Conservation (phyloP, 2,329 filamentous ascomycete genomes). For the Alternaria gansuensis region DNA sequence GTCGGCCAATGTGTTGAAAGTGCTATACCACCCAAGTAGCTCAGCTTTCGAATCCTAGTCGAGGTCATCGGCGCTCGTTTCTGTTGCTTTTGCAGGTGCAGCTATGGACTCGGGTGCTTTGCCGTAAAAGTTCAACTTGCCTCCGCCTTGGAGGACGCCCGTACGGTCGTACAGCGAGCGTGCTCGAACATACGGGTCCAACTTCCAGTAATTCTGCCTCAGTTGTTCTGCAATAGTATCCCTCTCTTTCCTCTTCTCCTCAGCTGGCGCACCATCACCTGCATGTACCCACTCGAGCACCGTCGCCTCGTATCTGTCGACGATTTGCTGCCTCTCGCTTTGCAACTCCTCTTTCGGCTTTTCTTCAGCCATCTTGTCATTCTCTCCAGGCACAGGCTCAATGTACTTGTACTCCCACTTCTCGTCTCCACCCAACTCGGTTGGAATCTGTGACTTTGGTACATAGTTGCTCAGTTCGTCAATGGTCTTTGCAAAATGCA, state of each 20-base stretch:
- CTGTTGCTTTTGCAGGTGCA: constrained; percentile 20
- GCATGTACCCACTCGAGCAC: constrained; percentile 78
- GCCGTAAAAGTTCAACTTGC: constrained; percentile 76
- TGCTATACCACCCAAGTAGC: background rate
- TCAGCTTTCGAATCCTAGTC: constrained; percentile 35
- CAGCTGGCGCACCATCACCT: constrained; percentile 48
- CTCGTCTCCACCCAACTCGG: constrained; percentile 86
- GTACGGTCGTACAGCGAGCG: constrained; percentile 84
- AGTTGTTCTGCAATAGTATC: constrained; percentile 70
- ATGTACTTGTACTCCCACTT: constrained; percentile 84
- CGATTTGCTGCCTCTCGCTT: constrained; percentile 69
- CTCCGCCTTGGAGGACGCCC: constrained; percentile 73
- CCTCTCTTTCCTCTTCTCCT: constrained; percentile 66
- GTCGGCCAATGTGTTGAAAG: constrained; percentile 7
- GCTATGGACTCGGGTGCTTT: constrained; percentile 29
- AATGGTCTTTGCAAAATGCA: constrained; percentile 87
- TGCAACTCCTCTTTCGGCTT: constrained; percentile 70
- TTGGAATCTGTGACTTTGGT: constrained; percentile 72
- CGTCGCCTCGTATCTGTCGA: constrained; percentile 75
- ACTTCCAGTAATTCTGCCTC: constrained; percentile 80
- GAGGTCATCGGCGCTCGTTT: constrained; percentile 48
- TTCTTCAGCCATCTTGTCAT: constrained; percentile 72
- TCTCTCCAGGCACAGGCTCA: constrained; percentile 79
- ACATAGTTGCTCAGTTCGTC: constrained; percentile 83
- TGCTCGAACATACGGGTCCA: constrained; percentile 88